Evolutionary conservation across 106 monocot genomes (phyloP), one percentile per base, ranked within the genome.

Genomic region (Chionographis japonica): DNA sequence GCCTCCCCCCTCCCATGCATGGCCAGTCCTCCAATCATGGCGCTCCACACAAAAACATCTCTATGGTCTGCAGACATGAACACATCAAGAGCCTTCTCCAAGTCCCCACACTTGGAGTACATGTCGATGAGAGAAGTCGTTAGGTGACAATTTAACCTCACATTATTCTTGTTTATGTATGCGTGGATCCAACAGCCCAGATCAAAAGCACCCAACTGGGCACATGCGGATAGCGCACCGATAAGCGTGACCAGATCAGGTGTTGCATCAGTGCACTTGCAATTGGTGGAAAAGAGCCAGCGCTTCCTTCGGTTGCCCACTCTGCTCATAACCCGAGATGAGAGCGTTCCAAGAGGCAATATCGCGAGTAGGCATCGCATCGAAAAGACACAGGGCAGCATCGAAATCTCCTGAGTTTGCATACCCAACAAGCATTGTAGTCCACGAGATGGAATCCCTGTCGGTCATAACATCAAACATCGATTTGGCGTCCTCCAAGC

Each of bases 101-200:
- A 58, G 63, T 83, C 79, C 8, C 87, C 87, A 19, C 83, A 87
- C 74, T 87, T 87, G 51, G 79, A 76, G 40, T 87, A 87, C 87
- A 87, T 87, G 74, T 87, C 83, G 4, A 87, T 74, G 14, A 87
- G 80, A 8, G 87, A 76, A 12, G 87, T 80, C 1, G 70, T 52
- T 17, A 87, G 77, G 63, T 80, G 82, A 66, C 13, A 63, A 62
- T 77, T 87, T 50, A 80, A 49, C 1, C 59, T 4, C 4, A 77
- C 19, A 11, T 36, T 51, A 10, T 74, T 74, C 69, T 68, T 79
- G 20, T 52, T 52, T 15, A 74, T 59, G 62, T 74, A 71, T 4
- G 58, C 37, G 52, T 87, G 87, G 18, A 87, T 74, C 79, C 79
- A 71, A n/a, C 77, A 60, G 11, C 87, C 87, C 20, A 62, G 43